Base-by-base conservation (phyloP, 257 asterid genomes). In the Thymus quinquecostatus region DNA sequence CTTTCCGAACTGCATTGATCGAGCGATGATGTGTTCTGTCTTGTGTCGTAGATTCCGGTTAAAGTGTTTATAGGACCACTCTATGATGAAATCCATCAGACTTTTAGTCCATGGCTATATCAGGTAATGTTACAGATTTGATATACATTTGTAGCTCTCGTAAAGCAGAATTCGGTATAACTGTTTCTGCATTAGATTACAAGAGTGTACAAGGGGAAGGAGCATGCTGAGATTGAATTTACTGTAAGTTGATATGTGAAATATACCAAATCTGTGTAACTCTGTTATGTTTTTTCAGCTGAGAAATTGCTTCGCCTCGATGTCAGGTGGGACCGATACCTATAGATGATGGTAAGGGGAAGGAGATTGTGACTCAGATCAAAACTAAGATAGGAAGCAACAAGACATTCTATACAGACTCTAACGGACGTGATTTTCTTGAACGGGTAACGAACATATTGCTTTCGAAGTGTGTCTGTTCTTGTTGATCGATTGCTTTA, bases 261-360 rank as follows among this genome's bases (percentile, higher is more conserved):
- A 34, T 3, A 3, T 38, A 38, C 0, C 41, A 38, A 21, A 38
- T 38, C 7, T 38, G 41, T 38, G 7, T 38, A 36, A 21, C 38
- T 34, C 2, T 3, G 2, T 3, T 3, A 38, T 21, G 21, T 21
- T 1, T 38, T 5, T 38, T 38, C 41, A 38, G 41, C 41, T 38
- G 41, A 38, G 41, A 38, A 21, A 49, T 10, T 38, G 57, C 28
- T 54, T 69, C 34, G 71, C 69, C 49, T 67, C 66, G 62, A 74
- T 65, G 40, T 14, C 87, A 94, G 99, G 90, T 94, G 66, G 99
- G 99, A 62, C 99, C 98, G 40, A 86, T 95, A 86, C 97, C 97
- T 21, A 82, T 85, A 76, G 91, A 92, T 57, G 92, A 88, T 79
- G 88, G 87, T 67, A 64, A 81, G 32, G 98, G 98, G 59, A 95